These are phyloP conservation scores for Termitomyces sp. DNA, from an alignment of 768 basidiomycete species.

Conservation along the genomic window DNA sequence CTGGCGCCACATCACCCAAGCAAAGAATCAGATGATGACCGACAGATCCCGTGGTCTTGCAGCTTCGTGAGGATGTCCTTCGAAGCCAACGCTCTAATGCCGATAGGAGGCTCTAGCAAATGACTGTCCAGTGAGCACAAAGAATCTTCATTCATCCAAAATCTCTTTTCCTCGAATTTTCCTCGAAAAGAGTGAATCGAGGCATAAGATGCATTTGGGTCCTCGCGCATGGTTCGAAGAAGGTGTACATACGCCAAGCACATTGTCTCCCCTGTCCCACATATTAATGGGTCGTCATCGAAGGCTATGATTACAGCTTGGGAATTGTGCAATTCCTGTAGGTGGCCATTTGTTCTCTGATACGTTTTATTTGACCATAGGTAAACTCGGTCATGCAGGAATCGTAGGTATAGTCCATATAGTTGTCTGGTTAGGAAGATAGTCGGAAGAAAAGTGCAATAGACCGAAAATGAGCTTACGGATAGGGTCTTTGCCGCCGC, in stretches of 20 bases:
- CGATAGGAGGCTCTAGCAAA: neutral
- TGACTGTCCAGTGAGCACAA: neutral
- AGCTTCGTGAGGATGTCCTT: neutral
- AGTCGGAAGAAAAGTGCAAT: neutral
- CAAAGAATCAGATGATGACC: neutral
- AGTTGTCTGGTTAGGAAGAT: constrained; percentile 31
- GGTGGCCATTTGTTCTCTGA: constrained; percentile 25
- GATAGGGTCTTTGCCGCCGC: constrained; percentile 41
- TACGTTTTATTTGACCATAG: constrained; percentile 36
- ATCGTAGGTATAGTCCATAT: constrained; percentile 51
- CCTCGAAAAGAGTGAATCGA: neutral
- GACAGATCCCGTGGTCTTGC: neutral
- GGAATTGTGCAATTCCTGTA: neutral
- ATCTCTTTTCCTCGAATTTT: neutral
- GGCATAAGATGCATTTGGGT: neutral
- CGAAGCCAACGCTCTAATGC: neutral
- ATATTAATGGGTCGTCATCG: neutral
- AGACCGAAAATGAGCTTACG: constrained; percentile 20
- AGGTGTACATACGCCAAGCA: neutral
- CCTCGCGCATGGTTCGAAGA: neutral
- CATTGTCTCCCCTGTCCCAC: neutral
- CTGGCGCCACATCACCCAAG: neutral
- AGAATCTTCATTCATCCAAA: neutral
- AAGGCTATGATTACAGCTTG: neutral
- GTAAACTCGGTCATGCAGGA: constrained; percentile 48